Evolutionary conservation across 2,329 filamentous ascomycete genomes (phyloP), one percentile per base, ranked within the genome.

Genomic region (Claviceps digitariae): DNA sequence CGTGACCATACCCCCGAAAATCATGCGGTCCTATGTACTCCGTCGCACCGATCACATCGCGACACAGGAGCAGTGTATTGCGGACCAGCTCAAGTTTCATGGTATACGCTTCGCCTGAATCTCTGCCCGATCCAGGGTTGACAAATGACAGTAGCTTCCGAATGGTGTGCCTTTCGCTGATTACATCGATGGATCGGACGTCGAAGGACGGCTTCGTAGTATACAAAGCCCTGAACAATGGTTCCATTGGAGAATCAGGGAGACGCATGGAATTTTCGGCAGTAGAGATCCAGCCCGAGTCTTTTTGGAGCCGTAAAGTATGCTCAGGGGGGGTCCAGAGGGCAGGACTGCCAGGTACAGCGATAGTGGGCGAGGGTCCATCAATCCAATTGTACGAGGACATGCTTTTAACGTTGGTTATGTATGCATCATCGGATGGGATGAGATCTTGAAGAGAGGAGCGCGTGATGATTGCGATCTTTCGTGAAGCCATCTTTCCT

Each of bases 361-460:
- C 65, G 55, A 77, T 76, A 23, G 69, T 73, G 6, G 72, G 69
- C 7, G 54, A 60, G 0, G 62, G 52, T 25, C 63, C 62, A 51
- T 72, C 67, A 51, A 75, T 64, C 74, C 73, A 77, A 59, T 72
- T 77, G 61, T 78, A 78, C 2, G 75, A 78, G 2, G 74, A 64
- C 12, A 76, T 55, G 48, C 69, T 63, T 51, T 67, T 61, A 9
- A 70, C 65, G 31, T 69, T 58, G 4, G 64, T 67, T 54, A 74
- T 73, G 4, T 17, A n/a, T 20, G 62, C 46, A 27, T 47, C 25
- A 1, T 15, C 25, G 8, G 40, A 21, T 20, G 31, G 10, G 21
- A n/a, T 43, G 17, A 48, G 27, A 17, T 27, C 7, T 17, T 31
- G 13, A 5, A 52, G 44, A 23, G 40, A 21, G 15, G 31, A 31